Percentiles rank a stretch among this genome's conserved stretches.
Conservation (phyloP, 495 filamentous ascomycete species). For the Venustampulla echinocandica region DNA sequence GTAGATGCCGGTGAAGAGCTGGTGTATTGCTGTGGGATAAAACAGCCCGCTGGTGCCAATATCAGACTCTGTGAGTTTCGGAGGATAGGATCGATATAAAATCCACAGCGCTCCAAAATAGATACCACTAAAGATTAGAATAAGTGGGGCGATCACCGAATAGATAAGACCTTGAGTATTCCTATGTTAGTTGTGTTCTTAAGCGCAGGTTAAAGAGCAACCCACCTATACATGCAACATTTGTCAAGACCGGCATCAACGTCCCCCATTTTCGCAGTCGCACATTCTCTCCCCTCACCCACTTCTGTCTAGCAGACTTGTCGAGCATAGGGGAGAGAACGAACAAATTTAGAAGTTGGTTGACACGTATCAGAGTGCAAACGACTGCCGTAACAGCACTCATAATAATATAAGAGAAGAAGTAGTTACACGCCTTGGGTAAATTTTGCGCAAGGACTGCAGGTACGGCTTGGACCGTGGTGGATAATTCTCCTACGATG, state of each 20-base stretch:
- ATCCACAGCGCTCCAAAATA: constrained; percentile 80
- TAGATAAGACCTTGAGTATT: constrained; percentile 7
- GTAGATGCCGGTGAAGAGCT: constrained; percentile 82
- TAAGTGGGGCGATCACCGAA: constrained; percentile 68
- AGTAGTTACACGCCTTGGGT: constrained; percentile 82
- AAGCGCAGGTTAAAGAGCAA: constrained; percentile 21
- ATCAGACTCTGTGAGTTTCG: constrained; percentile 72
- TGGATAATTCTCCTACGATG: constrained; percentile 48
- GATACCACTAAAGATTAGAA: constrained; percentile 74
- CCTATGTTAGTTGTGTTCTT: constrained; percentile 4
- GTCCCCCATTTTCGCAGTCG: constrained; percentile 62
- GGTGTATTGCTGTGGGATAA: constrained; percentile 78
- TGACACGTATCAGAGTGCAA: constrained; percentile 60
- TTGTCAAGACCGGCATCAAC: constrained; percentile 75
- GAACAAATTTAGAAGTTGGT: constrained; percentile 2
- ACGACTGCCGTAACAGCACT: constrained; percentile 74
- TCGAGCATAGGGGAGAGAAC: constrained; percentile 15
- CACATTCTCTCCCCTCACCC: constrained; percentile 6
- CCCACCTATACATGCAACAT: constrained; percentile 69
- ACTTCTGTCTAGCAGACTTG: constrained; percentile 11
- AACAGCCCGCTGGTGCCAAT: constrained; percentile 81
- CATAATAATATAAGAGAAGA: constrained; percentile 87
- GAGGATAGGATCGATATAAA: constrained; percentile 83
- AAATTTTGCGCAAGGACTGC: constrained; percentile 63
- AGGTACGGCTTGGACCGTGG: constrained; percentile 50